Base-by-base conservation (phyloP, 2,329 filamentous ascomycete species). In the Exutisphaerella laricina region DNA sequence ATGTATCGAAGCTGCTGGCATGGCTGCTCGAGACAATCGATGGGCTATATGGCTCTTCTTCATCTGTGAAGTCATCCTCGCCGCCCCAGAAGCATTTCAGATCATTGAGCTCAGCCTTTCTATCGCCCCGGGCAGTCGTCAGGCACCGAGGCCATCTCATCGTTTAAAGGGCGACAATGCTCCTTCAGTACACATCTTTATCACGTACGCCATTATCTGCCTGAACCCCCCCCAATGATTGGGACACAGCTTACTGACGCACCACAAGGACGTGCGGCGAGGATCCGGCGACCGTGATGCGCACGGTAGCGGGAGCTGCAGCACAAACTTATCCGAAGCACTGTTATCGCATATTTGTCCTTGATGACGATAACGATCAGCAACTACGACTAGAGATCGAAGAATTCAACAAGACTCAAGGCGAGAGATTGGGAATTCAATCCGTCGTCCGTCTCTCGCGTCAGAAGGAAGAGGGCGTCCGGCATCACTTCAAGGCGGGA, bases 401-500 rank as follows among this genome's bases (percentile, higher is more conserved):
- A 5, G 22, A 16, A 3, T 39, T 37, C 38, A 43, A 46, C 10
- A 14, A 29, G 22, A 22, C 20, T 13, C 32, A 30, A 20, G 18
- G 22, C 7, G 10, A n/a, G n/a, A n/a, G n/a, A n/a, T n/a, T 26
- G 5, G 22, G 13, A 0, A 12, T 33, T 13, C 28, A 32, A 9
- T 20, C 44, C 12, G 39, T 51, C 2, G 21, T 43, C 3, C 46
- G 49, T 28, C 23, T 33, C 3, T 12, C 35, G 7, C 35, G 48
- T 1, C 17, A 31, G n/a, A 51, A 48, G 29, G 10, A 36, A 6
- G 14, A 32, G 4, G 32, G 22, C 4, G 5, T 38, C 5, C 38
- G 29, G 2, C 45, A 48, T 22, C 39, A 42, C 10, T 45, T 42
- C 32, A 51, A 51, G 23, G 36, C 48, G 12, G 42, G 45, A 10